phyloP scores from a whole-genome alignment of 805 yeast species.

The Yarrowia osloensis region DNA sequence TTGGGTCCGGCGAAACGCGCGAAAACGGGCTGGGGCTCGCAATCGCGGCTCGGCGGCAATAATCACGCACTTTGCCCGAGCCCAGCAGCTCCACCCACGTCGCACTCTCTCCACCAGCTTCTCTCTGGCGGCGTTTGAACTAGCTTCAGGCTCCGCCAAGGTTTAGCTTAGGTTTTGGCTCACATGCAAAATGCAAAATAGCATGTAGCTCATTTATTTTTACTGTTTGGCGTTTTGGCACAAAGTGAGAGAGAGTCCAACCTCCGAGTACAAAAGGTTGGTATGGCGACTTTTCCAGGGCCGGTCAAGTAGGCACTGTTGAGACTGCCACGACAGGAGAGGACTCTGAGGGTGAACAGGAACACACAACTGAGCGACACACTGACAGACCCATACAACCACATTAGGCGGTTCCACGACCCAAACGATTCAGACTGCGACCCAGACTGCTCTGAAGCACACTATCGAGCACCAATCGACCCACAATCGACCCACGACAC shows the following conservation, averaged over 20 bases:
- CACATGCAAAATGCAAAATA: conserved; percentile 15
- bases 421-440: too few relatives aligned
- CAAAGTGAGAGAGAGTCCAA: conserved; percentile 5
- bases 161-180: neutral
- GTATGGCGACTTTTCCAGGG: neutral
- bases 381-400: neutral
- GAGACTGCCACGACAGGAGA: neutral
- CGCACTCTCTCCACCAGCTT: neutral
- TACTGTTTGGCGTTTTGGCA: conserved; percentile 24
- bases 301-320: neutral
- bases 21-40: too few relatives aligned
- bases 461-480: too few relatives aligned
- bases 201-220: conserved; percentile 19
- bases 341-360: too few relatives aligned
- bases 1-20: too few relatives aligned
- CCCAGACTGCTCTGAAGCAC: too few relatives aligned
- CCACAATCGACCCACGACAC: too few relatives aligned
- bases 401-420: too few relatives aligned
- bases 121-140: neutral
- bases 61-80: neutral
- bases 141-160: neutral
- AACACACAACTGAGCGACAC: too few relatives aligned
- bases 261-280: conserved; percentile 18
- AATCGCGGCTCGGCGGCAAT: neutral
- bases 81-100: neutral